Conservation (phyloP, 2,329 filamentous ascomycete species). For the Ophiobolus disseminans region DNA sequence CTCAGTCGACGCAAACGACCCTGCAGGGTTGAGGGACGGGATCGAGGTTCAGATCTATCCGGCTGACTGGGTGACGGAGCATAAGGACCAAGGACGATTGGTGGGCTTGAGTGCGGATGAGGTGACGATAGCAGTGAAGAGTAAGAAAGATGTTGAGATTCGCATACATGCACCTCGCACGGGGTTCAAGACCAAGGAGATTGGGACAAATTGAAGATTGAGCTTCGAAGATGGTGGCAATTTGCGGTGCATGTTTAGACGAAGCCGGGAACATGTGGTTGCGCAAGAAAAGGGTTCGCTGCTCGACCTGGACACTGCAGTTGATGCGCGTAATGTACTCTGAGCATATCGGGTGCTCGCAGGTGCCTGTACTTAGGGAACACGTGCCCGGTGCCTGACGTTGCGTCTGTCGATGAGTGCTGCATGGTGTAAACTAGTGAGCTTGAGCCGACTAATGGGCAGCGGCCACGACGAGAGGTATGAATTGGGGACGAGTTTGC, state of each 20-base stretch:
- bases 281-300: slow-evolving; percentile 14
- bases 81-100: slow-evolving; percentile 30
- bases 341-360: slow-evolving; percentile 24
- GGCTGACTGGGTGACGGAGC: slow-evolving; percentile 27
- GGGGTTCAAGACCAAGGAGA: slow-evolving; percentile 34
- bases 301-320: slow-evolving; percentile 23
- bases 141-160: slow-evolving; percentile 18
- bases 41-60: slow-evolving; percentile 54
- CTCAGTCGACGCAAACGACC: slow-evolving; percentile 59
- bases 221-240: slow-evolving; percentile 15
- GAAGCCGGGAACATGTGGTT: slow-evolving; percentile 19
- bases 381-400: slow-evolving; percentile 40
- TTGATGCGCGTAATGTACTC: slow-evolving; percentile 21
- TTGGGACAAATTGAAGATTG: slow-evolving; percentile 10
- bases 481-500: slow-evolving; percentile 19
- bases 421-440: slow-evolving; percentile 11
- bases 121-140: slow-evolving; percentile 30
- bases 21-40: slow-evolving; percentile 60
- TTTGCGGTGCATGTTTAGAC: slow-evolving; percentile 25
- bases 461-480: slow-evolving; percentile 36
- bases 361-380: slow-evolving; percentile 21
- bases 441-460: slow-evolving; percentile 35
- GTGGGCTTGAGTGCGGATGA: slow-evolving; percentile 29
- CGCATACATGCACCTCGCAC: slow-evolving; percentile 34
- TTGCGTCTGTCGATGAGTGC: slow-evolving; percentile 9